A percentile compares a stretch with the other conserved stretches of the same genome.
Conservation (phyloP, 306 rosid species). For the Crotalaria pallida region DNA sequence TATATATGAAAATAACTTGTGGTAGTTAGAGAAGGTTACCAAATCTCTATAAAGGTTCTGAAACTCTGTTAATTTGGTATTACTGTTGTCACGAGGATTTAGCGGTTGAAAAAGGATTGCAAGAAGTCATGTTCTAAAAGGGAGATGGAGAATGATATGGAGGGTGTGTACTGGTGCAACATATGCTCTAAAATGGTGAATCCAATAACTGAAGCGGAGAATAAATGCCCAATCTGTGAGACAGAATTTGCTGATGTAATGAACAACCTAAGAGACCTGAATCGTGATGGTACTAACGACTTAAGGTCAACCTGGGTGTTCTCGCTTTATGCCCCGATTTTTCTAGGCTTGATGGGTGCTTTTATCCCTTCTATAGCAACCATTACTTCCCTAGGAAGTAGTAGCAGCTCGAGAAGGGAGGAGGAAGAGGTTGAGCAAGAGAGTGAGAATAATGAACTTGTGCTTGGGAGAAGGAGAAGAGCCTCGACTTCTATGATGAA, state of each 20-base stretch:
- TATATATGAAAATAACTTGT: neutral
- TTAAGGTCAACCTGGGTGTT: conserved; percentile 36
- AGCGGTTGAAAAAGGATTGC: neutral
- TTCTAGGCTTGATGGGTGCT: conserved; percentile 39
- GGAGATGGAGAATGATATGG: conserved; percentile 32
- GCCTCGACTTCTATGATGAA: conserved; percentile 25
- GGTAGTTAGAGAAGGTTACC: conserved; percentile 3
- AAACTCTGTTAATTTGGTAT: conserved; percentile 9
- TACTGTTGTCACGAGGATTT: no score
- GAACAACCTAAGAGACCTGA: conserved; percentile 19
- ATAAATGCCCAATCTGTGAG: conserved; percentile 39
- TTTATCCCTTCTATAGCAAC: conserved; percentile 26
- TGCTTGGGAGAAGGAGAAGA: conserved; percentile 28
- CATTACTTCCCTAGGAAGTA: conserved; percentile 14
- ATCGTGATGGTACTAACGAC: conserved; percentile 15
- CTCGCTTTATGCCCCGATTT: conserved; percentile 34
- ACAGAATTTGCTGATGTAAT: conserved; percentile 29
- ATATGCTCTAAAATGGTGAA: conserved; percentile 39
- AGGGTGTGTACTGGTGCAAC: conserved; percentile 38
- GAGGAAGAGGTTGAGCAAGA: conserved; percentile 25
- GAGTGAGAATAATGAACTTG: conserved; percentile 19
- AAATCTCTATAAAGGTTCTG: neutral
- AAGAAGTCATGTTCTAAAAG: neutral
- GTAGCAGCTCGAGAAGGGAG: neutral
- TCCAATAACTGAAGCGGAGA: conserved; percentile 25